Base-by-base conservation (phyloP, 805 yeast genomes). In the Zygotorulaspora danielsina region DNA sequence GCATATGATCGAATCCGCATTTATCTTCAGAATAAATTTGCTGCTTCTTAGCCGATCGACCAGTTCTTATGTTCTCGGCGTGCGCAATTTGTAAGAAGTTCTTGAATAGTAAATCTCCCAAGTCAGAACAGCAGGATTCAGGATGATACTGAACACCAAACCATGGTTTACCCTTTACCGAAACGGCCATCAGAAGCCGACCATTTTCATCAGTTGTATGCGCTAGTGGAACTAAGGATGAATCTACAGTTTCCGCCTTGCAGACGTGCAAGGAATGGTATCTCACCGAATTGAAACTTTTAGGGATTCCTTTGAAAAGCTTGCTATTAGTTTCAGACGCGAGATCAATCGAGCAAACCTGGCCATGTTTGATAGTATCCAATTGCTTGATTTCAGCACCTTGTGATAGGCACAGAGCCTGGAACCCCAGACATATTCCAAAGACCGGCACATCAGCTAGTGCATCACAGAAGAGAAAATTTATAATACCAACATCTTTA, bases 101-200 rank as follows among this genome's bases (percentile, higher is more conserved):
- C 7, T 51, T 46, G 3, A 89, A 60, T 36, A 93, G 58, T 8
- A 58, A 52, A 2, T 55, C 69, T 2, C 98, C 98, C 33, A 65
- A 51, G 10, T 70, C 66, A 0, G 97, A 87, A 51, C 96, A 86
- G 27, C 90, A 78, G 1, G 96, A 87, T 55, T 93, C 99, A 0
- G 98, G 98, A 55, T 93, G 99, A 55, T 89, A 94, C 55, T 93
- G 99, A 2, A 93, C 97, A 0, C 96, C 98, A 59, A 70, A 90
- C 66, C 83, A 84, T 0, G 97, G 97, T 15, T 65, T 62, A 0
- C 25, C 13, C 0, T 34, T 49, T 53, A 85, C 89, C 54, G 66
- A 73, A 0, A 74, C 93, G 0, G 95, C 96, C 99, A 93, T 93
- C 20, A 86, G 57, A 4, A 83, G 64, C 27, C 55, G 54, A 3